Conservation (phyloP, 2,329 filamentous ascomycete species). For the Diplocarpon mali region DNA sequence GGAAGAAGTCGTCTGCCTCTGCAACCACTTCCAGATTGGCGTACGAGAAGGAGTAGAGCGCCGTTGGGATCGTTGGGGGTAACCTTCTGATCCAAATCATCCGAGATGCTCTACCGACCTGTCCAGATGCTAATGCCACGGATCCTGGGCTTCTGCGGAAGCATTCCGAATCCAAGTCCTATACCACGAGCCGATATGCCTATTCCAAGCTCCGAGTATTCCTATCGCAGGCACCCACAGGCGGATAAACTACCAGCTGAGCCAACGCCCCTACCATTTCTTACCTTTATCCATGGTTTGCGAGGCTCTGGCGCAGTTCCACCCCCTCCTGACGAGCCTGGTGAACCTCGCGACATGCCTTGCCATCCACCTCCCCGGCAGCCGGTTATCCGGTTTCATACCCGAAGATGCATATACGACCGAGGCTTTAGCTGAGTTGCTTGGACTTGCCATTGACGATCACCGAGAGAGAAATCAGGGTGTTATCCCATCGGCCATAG, state of each 20-base stretch:
- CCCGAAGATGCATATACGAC: conserved; percentile 66
- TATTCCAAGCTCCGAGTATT: conserved; percentile 77
- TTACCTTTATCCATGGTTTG: conserved; percentile 87
- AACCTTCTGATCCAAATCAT: no score
- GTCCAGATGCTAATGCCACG: conserved; percentile 19
- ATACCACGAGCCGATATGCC: conserved; percentile 54
- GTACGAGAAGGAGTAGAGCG: conserved; percentile 4
- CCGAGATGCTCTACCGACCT: no score
- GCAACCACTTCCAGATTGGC: conserved; percentile 9
- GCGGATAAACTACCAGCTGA: conserved; percentile 66
- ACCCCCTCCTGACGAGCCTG: conserved; percentile 68
- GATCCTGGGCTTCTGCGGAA: conserved; percentile 76
- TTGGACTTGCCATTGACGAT: conserved; percentile 63
- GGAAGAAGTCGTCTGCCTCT: conserved; percentile 11
- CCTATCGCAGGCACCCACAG: conserved; percentile 70
- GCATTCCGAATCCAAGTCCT: conserved; percentile 59
- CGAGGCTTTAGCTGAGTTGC: conserved; percentile 62
- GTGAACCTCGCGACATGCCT: conserved; percentile 75
- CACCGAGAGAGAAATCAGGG: conserved; percentile 62
- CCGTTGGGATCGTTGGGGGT: conserved; percentile 1
- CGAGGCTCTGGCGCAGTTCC: conserved; percentile 92
- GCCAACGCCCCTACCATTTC: conserved; percentile 64
- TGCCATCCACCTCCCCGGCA: conserved; percentile 83
- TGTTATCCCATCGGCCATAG: conserved; percentile 81
- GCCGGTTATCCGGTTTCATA: conserved; percentile 67